phyloP scores from a whole-genome alignment of 2,329 filamentous ascomycete genomes.

The Raffaelea arxii region DNA sequence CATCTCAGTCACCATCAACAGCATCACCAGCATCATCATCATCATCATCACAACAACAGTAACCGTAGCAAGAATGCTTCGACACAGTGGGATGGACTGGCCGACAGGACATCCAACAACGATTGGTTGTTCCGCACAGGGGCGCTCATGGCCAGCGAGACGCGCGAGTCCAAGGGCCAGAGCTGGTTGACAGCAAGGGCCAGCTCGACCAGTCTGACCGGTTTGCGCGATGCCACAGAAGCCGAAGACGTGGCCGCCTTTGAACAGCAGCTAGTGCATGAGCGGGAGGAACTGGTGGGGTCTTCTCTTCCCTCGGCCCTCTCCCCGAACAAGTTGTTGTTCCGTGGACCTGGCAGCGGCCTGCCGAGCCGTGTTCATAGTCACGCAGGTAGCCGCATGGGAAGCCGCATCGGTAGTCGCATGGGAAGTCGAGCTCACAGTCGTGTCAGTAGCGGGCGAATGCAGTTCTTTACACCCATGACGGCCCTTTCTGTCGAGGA shows the following conservation, averaged over 20 bases:
- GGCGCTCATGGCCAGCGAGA: constrained; percentile 50
- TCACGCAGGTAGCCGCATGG: constrained; percentile 36
- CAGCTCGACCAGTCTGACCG: constrained; percentile 53
- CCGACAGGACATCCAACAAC: constrained; percentile 30
- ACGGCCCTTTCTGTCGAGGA: constrained; percentile 16
- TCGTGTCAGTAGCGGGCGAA: constrained; percentile 32
- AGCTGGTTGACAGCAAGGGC: constrained; percentile 57
- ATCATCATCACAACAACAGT: constrained; percentile 20
- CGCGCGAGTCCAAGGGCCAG: constrained; percentile 59
- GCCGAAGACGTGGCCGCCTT: constrained; percentile 28
- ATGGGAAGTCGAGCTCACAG: constrained; percentile 36
- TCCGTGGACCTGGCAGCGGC: constrained; percentile 27
- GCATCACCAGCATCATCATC: constrained; percentile 14
- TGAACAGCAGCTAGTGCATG: constrained; percentile 40
- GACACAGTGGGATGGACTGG: too few relatives aligned
- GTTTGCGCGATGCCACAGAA: constrained; percentile 40
- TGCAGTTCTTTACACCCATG: constrained; percentile 34
- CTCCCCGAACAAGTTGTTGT: too few relatives aligned
- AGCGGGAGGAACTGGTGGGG: constrained; percentile 31
- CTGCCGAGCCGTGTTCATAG: constrained; percentile 35
- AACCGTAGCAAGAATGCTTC: too few relatives aligned
- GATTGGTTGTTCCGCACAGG: constrained; percentile 59
- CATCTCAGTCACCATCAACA: constrained; percentile 30
- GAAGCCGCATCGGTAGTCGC: constrained; percentile 35
- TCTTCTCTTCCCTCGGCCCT: too few relatives aligned